A percentile compares a stretch with the other conserved stretches of the same genome.
Conservation (phyloP, 1,284 basidiomycete species). For the Trametes sp. region DNA sequence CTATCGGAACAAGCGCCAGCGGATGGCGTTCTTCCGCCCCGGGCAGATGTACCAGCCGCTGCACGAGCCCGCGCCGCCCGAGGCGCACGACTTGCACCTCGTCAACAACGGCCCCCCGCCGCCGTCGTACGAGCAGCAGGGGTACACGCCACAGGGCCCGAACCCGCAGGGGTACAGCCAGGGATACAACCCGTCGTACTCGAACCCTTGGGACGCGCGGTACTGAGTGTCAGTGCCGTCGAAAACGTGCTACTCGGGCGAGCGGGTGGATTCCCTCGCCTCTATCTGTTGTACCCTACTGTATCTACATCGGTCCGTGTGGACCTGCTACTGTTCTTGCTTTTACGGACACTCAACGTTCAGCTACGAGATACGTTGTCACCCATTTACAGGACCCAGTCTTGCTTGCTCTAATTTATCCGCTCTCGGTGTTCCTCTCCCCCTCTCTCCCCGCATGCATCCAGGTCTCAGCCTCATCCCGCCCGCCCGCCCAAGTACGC, state of each 20-base stretch:
- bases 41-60: conserved; percentile 24
- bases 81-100: conserved; percentile 20
- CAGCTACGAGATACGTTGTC: not conserved
- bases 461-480: no score
- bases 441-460: no score
- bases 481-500: no score
- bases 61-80: conserved; percentile 21
- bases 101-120: not conserved
- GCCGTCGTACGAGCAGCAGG: not conserved
- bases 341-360: not conserved
- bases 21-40: conserved; percentile 18
- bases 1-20: conserved; percentile 18
- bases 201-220: conserved; percentile 23
- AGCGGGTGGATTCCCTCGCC: not conserved
- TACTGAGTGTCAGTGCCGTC: conserved; percentile 5
- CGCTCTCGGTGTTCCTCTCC: no score
- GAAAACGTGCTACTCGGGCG: not conserved
- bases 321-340: not conserved
- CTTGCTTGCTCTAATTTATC: conserved; percentile 1
- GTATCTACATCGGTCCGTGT: not conserved
- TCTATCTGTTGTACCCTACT: not conserved
- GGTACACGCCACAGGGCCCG: not conserved
- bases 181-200: conserved; percentile 11
- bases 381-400: not conserved
- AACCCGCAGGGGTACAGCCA: no score